Percentiles rank a stretch among this genome's conserved stretches.
Evolutionary conservation across 2,329 filamentous ascomycete genomes (phyloP).

Genomic region (Fusarium dimerum): DNA sequence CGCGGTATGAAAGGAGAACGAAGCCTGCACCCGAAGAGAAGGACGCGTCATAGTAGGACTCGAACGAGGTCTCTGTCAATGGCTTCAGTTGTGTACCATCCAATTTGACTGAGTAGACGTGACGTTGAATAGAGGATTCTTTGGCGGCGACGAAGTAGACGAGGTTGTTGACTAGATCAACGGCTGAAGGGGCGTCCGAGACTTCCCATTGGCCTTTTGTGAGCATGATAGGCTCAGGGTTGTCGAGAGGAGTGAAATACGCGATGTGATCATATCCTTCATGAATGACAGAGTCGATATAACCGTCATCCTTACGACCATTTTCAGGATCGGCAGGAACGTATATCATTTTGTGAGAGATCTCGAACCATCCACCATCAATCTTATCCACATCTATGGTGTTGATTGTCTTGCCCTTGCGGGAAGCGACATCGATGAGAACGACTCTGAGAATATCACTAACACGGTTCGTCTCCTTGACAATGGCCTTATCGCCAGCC

Average conservation of each 20-base stretch:
- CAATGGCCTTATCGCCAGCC: slow-evolving; percentile 80
- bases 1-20: slow-evolving; percentile 79
- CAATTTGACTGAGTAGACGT: slow-evolving; percentile 86
- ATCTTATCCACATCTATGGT: slow-evolving; percentile 76
- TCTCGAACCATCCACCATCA: slow-evolving; percentile 98
- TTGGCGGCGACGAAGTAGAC: slow-evolving; percentile 92
- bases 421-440: slow-evolving; percentile 74
- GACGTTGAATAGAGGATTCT: slow-evolving; percentile 84
- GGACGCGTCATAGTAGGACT: slow-evolving; percentile 79
- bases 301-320: slow-evolving; percentile 80
- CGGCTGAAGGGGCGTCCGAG: slow-evolving; percentile 76
- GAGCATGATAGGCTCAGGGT: slow-evolving; percentile 76
- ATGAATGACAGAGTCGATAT: slow-evolving; percentile 87
- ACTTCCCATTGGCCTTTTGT: slow-evolving; percentile 94
- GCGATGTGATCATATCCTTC: slow-evolving; percentile 88
- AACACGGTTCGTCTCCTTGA: slow-evolving; percentile 92
- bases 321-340: slow-evolving; percentile 80
- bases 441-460: slow-evolving; percentile 89
- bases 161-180: slow-evolving; percentile 81
- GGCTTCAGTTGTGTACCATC: slow-evolving; percentile 73
- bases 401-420: slow-evolving; percentile 76
- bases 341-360: slow-evolving; percentile 81
- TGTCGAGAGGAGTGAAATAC: slow-evolving; percentile 89
- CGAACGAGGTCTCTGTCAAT: slow-evolving; percentile 70
- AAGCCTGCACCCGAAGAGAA: slow-evolving; percentile 85